These are phyloP conservation scores for Cryphonectria japonica DNA, from an alignment of 2,329 filamentous ascomycete species.

Conservation along the genomic window DNA sequence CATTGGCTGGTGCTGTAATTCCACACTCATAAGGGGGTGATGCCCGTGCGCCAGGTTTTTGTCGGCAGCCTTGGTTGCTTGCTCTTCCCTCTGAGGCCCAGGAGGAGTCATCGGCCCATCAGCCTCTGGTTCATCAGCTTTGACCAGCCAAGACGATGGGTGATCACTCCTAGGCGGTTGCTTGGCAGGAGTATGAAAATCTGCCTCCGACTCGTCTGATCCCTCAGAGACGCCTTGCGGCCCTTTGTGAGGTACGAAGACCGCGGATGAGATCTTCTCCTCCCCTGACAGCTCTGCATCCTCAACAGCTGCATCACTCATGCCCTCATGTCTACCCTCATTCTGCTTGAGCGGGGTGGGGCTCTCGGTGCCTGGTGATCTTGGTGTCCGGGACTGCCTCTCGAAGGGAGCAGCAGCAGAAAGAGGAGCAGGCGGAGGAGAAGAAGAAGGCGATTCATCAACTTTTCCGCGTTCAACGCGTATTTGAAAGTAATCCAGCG, in stretches of 20 bases:
- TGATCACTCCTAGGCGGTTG: conserved; percentile 28
- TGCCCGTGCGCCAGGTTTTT: conserved; percentile 3
- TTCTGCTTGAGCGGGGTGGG: background rate
- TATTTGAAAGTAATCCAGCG: conserved; percentile 35
- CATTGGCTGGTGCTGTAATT: conserved; percentile 6
- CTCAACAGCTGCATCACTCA: conserved; percentile 40
- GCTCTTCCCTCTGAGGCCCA: conserved; percentile 41
- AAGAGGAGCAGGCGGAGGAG: no score
- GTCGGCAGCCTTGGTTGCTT: conserved; percentile 26
- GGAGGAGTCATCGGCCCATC: conserved; percentile 35
- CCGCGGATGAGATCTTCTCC: conserved; percentile 84
- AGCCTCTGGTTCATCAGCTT: conserved; percentile 55
- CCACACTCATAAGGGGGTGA: conserved; percentile 24
- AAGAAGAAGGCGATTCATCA: conserved; percentile 4
- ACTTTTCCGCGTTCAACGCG: conserved; percentile 14
- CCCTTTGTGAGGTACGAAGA: conserved; percentile 78
- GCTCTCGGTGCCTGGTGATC: conserved; percentile 23
- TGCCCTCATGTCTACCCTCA: conserved; percentile 17
- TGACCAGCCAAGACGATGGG: conserved; percentile 56
- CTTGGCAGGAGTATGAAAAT: conserved; percentile 27
- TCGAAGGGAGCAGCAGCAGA: background rate
- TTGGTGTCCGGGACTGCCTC: conserved; percentile 24
- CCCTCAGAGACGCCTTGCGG: conserved; percentile 44
- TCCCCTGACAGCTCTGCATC: conserved; percentile 69
- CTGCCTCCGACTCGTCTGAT: conserved; percentile 32